These are phyloP conservation scores for Solanum pennellii DNA, from an alignment of 257 asterid species.

Conservation along the genomic window DNA sequence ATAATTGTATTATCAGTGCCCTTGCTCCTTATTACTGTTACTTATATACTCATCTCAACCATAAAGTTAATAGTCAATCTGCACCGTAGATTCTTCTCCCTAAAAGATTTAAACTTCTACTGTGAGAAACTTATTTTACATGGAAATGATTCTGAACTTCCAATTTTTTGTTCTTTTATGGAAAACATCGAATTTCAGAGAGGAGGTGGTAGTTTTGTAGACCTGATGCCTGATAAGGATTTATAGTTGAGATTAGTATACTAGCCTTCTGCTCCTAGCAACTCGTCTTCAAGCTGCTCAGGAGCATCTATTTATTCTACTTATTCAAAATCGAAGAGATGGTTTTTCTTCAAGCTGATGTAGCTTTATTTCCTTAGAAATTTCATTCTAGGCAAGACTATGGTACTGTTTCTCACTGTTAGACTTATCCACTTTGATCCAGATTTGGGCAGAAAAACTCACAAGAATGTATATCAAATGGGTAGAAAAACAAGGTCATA, in stretches of 20 bases:
- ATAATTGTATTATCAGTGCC: neutral
- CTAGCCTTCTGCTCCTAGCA: neutral
- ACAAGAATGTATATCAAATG: slow-evolving; percentile 63
- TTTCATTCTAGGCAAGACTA: neutral
- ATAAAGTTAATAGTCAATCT: neutral
- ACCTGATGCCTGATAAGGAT: neutral
- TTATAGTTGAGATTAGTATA: neutral
- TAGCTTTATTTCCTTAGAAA: neutral
- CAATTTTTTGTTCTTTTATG: neutral
- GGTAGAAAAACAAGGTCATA: slow-evolving; percentile 67
- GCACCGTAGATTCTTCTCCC: neutral
- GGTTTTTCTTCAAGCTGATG: neutral
- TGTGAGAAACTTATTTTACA: neutral
- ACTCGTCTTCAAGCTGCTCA: neutral
- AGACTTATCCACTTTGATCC: slow-evolving; percentile 6
- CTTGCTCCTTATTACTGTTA: neutral
- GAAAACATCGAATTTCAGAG: neutral
- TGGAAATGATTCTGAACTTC: neutral
- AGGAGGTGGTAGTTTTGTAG: neutral
- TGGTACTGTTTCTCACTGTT: neutral
- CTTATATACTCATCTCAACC: neutral
- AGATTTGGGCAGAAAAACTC: slow-evolving; percentile 63
- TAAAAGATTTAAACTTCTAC: neutral
- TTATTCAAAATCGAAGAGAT: neutral
- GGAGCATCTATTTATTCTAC: neutral